phyloP scores from a whole-genome alignment of 208 protist species.

The Trypanosoma caninum region DNA sequence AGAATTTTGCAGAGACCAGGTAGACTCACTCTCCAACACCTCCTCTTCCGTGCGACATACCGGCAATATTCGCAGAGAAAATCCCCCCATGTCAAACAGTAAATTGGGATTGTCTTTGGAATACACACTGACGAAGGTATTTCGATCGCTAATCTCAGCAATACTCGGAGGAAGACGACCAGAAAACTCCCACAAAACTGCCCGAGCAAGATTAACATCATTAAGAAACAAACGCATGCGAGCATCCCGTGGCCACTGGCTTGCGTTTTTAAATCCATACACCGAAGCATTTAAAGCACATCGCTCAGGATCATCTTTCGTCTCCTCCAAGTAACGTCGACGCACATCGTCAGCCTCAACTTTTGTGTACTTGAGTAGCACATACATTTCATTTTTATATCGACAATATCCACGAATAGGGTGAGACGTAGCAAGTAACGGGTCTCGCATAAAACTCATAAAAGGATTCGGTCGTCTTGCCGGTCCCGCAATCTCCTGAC shows the following conservation, averaged over 20 bases:
- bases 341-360: conserved; percentile 99
- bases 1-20: conserved; percentile 99
- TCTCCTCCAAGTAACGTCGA: conserved; percentile 98
- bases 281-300: conserved; percentile 97
- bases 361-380: conserved; percentile 97
- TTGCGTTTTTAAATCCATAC: conserved; percentile 99
- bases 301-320: conserved; percentile 97
- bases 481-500: conserved; percentile 98
- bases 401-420: conserved; percentile 98
- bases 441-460: conserved; percentile 93
- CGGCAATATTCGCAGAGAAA: conserved; percentile 96
- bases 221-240: conserved; percentile 99
- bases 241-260: conserved; percentile 99
- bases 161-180: conserved; percentile 98
- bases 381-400: conserved; percentile 98
- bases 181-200: conserved; percentile 99
- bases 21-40: conserved; percentile 95
- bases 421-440: conserved; percentile 95
- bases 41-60: conserved; percentile 91
- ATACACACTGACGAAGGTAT: conserved; percentile 99
- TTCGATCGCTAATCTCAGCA: conserved; percentile 96
- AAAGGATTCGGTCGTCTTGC: conserved; percentile 98
- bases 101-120: conserved; percentile 99
- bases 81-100: conserved; percentile 99
- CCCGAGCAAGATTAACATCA: conserved; percentile 99